Conservation (phyloP, 1,284 basidiomycete species). For the Malassezia equina region DNA sequence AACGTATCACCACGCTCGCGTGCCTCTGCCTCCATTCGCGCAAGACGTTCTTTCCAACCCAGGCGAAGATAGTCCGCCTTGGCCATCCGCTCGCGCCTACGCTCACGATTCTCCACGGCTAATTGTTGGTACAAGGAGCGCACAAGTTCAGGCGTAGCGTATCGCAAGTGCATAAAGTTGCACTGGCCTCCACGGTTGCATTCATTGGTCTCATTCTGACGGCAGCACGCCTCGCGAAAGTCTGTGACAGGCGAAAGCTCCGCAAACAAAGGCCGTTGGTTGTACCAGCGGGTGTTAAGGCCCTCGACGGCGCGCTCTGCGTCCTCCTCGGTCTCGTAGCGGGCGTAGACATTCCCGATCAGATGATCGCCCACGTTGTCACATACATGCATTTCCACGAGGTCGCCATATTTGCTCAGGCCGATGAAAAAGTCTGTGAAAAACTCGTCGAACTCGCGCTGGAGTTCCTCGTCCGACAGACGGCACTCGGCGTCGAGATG, state of each 20-base stretch:
- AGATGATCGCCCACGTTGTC: constrained; percentile 99
- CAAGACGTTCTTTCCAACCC: constrained; percentile 23
- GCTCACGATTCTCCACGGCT: constrained; percentile 29
- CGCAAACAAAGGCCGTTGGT: constrained; percentile 89
- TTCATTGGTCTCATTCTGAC: constrained; percentile 67
- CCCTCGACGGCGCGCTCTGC: constrained; percentile 85
- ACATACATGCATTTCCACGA: constrained; percentile 88
- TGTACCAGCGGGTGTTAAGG: constrained; percentile 95
- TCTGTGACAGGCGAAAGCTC: constrained; percentile 97
- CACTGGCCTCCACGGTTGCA: constrained; percentile 60
- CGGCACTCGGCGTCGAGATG: constrained; percentile 70
- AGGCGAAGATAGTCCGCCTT: constrained; percentile 9
- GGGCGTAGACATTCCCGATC: constrained; percentile 95
- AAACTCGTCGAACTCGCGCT: constrained; percentile 91
- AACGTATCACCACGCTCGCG: background rate
- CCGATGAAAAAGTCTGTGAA: constrained; percentile 74
- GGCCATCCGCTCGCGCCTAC: constrained; percentile 19
- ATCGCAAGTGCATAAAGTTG: constrained; percentile 88
- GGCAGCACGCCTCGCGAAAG: constrained; percentile 95
- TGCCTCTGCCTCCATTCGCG: constrained; percentile 7
- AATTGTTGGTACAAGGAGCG: constrained; percentile 38
- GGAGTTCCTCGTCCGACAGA: constrained; percentile 67
- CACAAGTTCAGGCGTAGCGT: constrained; percentile 24
- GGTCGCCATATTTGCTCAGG: constrained; percentile 82
- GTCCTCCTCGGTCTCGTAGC: constrained; percentile 97